phyloP scores from a whole-genome alignment of 2,329 filamentous ascomycete genomes.

The Lomentospora prolificans region DNA sequence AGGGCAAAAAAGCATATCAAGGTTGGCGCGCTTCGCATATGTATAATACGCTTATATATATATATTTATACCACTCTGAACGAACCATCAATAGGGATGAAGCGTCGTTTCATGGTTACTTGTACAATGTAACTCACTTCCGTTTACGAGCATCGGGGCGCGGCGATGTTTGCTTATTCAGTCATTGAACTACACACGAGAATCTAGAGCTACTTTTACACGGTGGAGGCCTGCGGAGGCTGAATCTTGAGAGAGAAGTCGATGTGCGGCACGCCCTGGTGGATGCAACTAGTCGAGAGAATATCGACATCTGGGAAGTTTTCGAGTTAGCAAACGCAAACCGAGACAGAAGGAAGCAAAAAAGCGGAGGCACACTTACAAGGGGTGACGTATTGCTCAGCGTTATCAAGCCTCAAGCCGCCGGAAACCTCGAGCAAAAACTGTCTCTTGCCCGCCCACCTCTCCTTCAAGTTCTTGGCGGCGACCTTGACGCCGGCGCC shows the following conservation, averaged over 20 bases:
- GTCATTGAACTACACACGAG: too few species aligned
- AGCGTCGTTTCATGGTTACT: background rate
- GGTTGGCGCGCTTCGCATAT: background rate
- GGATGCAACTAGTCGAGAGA: slow-evolving; percentile 90
- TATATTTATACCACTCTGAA: background rate
- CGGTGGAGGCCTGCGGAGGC: slow-evolving; percentile 8
- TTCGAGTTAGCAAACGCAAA: background rate
- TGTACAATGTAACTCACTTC: too few species aligned
- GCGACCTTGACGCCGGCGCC: slow-evolving; percentile 67
- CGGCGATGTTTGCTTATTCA: too few species aligned
- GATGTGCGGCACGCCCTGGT: slow-evolving; percentile 87
- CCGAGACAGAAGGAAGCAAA: background rate
- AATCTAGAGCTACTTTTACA: too few species aligned
- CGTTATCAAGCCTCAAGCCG: slow-evolving; percentile 77
- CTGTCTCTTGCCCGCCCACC: slow-evolving; percentile 63
- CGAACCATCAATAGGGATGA: too few species aligned
- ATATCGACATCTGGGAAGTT: slow-evolving; percentile 69
- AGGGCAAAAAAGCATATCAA: background rate
- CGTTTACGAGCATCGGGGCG: too few species aligned
- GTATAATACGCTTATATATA: slow-evolving; percentile 1
- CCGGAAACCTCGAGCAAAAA: slow-evolving; percentile 90
- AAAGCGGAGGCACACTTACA: slow-evolving; percentile 33
- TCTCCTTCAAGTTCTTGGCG: slow-evolving; percentile 64
- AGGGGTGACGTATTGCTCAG: slow-evolving; percentile 67
- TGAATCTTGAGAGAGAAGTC: slow-evolving; percentile 91